Evolutionary conservation across 208 protist species (phyloP), one percentile per base, ranked within the genome.

Genomic region (Crithidia expoeki): DNA sequence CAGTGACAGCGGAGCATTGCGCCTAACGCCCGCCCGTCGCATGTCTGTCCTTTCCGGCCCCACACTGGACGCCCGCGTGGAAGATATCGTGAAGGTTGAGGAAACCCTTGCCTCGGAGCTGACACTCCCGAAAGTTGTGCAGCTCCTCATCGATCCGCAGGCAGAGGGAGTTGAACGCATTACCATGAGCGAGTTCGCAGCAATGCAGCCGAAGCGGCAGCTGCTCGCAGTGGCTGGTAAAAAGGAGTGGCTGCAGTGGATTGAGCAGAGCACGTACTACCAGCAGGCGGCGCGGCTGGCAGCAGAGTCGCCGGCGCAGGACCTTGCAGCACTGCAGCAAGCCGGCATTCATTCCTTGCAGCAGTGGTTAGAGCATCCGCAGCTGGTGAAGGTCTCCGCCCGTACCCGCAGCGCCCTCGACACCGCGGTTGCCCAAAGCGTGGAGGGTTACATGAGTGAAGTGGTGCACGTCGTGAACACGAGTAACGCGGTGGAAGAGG

Each of bases 121-220:
- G 47, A 72, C 66, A 62, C 69, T 95, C 57, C 76, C 80, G 11
- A 74, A 89, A 62, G 84, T 95, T 10, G 85, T 93, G 47, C 76
- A 81, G 63, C 85, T 90, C 6, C 85, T 95, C 49, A 92, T 95
- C 63, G 90, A 95, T 68, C 66, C 75, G 55, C 78, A 81, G n/a
- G 87, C 83, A 5, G 64, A 86, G 21, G 78, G 78, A 19, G 85
- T 95, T 7, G 86, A 95, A 73, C 66, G 74, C 33, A 86, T 95
- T 36, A 83, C 85, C 30, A 75, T 95, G 52, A 71, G 72, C 21
- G 87, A 91, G 71, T 93, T 91, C 56, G 81, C 68, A 14, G 73
- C 83, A 12, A 95, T 93, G 90, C 90, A 93, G 69, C 87, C 90
- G 19, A 73, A 76, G 61, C 77, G 90, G 42, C 90, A 92, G 66